These are phyloP conservation scores for Calamus simplicifolius DNA, from an alignment of 176 grass and related monocot species.

Conservation along the genomic window DNA sequence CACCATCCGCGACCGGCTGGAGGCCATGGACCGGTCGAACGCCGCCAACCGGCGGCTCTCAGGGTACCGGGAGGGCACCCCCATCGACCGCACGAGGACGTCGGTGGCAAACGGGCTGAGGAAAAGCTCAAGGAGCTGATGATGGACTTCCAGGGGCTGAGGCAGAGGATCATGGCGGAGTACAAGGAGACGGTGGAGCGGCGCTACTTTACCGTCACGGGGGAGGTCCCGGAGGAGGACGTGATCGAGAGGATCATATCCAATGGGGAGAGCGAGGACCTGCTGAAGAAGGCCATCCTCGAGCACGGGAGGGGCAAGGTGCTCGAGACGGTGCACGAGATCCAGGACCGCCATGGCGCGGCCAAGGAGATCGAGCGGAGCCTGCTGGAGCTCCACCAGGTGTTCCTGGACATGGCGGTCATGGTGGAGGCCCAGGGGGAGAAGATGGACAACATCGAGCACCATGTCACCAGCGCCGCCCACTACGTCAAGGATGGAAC, in stretches of 20 bases:
- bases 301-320: slow-evolving; percentile 72
- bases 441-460: slow-evolving; percentile 66
- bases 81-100: slow-evolving; percentile 84
- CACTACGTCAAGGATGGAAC: slow-evolving; percentile 69
- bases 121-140: slow-evolving; percentile 86
- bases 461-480: slow-evolving; percentile 52
- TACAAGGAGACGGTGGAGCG: slow-evolving; percentile 90
- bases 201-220: slow-evolving; percentile 79
- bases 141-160: slow-evolving; percentile 93
- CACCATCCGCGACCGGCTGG: slow-evolving; percentile 60
- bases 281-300: slow-evolving; percentile 58
- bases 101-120: slow-evolving; percentile 69
- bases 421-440: slow-evolving; percentile 79
- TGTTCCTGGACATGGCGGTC: slow-evolving; percentile 91
- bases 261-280: slow-evolving; percentile 72
- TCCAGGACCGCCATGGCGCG: slow-evolving; percentile 68
- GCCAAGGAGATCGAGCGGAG: slow-evolving; percentile 68
- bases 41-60: slow-evolving; percentile 62
- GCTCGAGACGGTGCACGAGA: slow-evolving; percentile 66
- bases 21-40: slow-evolving; percentile 69
- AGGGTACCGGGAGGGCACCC: slow-evolving; percentile 65
- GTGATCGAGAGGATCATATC: slow-evolving; percentile 88
- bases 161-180: slow-evolving; percentile 85
- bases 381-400: slow-evolving; percentile 89
- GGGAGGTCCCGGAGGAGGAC: slow-evolving; percentile 81